Percentiles rank a stretch among this genome's conserved stretches.
These are phyloP conservation scores for Emmonsiellopsis sp. DNA, from an alignment of 2,329 filamentous ascomycete species.

Conservation along the genomic window DNA sequence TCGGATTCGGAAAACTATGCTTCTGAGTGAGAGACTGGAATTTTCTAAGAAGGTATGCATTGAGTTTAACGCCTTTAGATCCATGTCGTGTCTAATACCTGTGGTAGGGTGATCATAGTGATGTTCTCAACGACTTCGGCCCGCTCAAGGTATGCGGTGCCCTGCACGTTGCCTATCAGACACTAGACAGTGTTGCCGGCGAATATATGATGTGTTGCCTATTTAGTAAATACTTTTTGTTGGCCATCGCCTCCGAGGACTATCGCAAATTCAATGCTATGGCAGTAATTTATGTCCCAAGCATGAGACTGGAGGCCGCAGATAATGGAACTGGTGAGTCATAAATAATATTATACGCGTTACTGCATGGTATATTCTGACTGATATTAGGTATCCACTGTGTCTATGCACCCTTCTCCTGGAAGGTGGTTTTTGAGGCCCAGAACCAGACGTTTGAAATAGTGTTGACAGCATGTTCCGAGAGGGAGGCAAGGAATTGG, in stretches of 20 bases:
- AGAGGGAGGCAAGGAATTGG: conserved; percentile 74
- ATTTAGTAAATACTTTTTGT: conserved; percentile 70
- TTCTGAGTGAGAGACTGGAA: conserved; percentile 69
- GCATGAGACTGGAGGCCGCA: conserved; percentile 57
- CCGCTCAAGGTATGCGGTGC: conserved; percentile 73
- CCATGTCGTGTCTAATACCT: background rate
- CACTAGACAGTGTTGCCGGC: conserved; percentile 56
- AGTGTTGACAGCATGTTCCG: conserved; percentile 76
- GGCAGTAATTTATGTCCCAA: conserved; percentile 61
- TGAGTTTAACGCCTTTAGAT: background rate
- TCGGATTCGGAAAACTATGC: conserved; percentile 70
- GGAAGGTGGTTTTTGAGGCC: conserved; percentile 81
- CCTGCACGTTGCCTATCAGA: conserved; percentile 75
- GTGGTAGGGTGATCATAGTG: conserved; percentile 18
- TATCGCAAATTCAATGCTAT: conserved; percentile 62
- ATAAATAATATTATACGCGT: background rate
- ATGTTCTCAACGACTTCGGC: conserved; percentile 68
- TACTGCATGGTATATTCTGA: background rate
- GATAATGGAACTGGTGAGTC: conserved; percentile 65
- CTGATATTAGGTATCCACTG: conserved; percentile 64
- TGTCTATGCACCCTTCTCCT: conserved; percentile 75
- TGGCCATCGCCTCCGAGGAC: conserved; percentile 59
- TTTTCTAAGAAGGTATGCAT: conserved; percentile 60
- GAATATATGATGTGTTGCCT: conserved; percentile 77
- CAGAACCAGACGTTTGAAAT: conserved; percentile 71